A percentile compares a stretch with the other conserved stretches of the same genome.
Evolutionary conservation across 2,329 filamentous ascomycete species (phyloP).

Genomic region (Paecilomyces formosus): DNA sequence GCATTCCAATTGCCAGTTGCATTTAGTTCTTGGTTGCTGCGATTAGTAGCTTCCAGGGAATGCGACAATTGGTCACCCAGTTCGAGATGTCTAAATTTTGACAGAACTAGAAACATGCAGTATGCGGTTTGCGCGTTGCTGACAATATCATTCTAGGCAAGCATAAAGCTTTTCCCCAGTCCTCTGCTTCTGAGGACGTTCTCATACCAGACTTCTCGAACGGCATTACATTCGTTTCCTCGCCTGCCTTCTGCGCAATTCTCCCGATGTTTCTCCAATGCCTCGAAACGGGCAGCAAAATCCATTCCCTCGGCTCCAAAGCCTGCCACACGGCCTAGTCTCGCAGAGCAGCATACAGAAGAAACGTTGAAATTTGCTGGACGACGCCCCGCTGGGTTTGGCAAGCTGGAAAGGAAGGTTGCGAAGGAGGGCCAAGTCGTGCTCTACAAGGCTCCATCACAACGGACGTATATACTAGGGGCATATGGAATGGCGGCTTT

Average conservation of each 20-base stretch:
- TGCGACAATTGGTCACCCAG: neutral
- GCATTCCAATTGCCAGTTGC: neutral
- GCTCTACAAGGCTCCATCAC: conserved; percentile 59
- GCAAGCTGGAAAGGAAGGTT: conserved; percentile 43
- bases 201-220: conserved; percentile 16
- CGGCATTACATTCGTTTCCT: conserved; percentile 8
- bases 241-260: conserved; percentile 9
- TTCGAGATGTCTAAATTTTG: neutral
- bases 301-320: conserved; percentile 10
- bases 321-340: conserved; percentile 6
- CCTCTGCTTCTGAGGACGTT: conserved; percentile 20
- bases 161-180: conserved; percentile 22
- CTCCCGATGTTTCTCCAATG: conserved; percentile 24
- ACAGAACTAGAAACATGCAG: neutral
- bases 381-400: conserved; percentile 37
- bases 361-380: conserved; percentile 17
- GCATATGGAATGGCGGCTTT: conserved; percentile 51
- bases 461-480: conserved; percentile 55
- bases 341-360: conserved; percentile 5
- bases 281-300: conserved; percentile 13
- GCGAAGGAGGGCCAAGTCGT: conserved; percentile 49
- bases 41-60: neutral
- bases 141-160: neutral
- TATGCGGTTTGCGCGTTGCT: neutral
- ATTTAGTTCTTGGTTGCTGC: neutral